Percentiles rank a stretch among this genome's conserved stretches.
These are phyloP conservation scores for Xylariomycetidae sp. DNA, from an alignment of 2,329 filamentous ascomycete species.

Conservation along the genomic window DNA sequence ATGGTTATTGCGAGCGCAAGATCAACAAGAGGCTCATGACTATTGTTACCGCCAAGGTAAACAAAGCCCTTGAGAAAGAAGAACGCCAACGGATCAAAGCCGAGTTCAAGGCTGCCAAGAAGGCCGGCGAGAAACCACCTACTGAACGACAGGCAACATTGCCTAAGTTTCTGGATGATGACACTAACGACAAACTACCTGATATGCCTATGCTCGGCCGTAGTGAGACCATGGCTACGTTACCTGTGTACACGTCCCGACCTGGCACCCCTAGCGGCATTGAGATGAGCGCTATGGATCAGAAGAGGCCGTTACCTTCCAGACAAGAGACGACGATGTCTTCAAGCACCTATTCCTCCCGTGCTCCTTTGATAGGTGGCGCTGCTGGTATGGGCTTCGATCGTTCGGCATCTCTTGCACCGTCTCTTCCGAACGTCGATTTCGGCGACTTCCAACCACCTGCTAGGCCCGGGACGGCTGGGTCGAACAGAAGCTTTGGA, in stretches of 20 bases:
- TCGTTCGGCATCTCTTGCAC: constrained; percentile 32
- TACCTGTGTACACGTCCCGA: constrained; percentile 59
- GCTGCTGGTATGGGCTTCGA: constrained; percentile 58
- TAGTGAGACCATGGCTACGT: constrained; percentile 56
- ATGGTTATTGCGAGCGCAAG: constrained; percentile 85
- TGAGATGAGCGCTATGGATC: constrained; percentile 49
- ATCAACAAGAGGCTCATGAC: constrained; percentile 79
- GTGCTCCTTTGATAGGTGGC: constrained; percentile 56
- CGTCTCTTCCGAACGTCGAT: constrained; percentile 30
- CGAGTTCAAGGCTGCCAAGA: constrained; percentile 46
- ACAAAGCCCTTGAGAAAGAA: constrained; percentile 80
- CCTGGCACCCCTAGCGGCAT: constrained; percentile 49
- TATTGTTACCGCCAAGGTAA: constrained; percentile 82
- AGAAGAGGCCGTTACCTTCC: constrained; percentile 43
- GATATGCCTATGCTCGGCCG: constrained; percentile 55
- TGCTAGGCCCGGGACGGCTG: constrained; percentile 31
- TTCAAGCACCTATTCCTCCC: constrained; percentile 57
- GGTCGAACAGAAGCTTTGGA: constrained; percentile 30
- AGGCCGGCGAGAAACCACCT: constrained; percentile 47
- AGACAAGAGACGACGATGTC: constrained; percentile 43
- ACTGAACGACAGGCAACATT: constrained; percentile 61
- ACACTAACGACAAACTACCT: constrained; percentile 47
- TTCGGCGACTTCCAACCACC: constrained; percentile 25
- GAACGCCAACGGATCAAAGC: constrained; percentile 54
- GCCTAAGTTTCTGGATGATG: constrained; percentile 52